These are phyloP conservation scores for Verticillium longisporum DNA, from an alignment of 2,329 filamentous ascomycete species.

Conservation along the genomic window DNA sequence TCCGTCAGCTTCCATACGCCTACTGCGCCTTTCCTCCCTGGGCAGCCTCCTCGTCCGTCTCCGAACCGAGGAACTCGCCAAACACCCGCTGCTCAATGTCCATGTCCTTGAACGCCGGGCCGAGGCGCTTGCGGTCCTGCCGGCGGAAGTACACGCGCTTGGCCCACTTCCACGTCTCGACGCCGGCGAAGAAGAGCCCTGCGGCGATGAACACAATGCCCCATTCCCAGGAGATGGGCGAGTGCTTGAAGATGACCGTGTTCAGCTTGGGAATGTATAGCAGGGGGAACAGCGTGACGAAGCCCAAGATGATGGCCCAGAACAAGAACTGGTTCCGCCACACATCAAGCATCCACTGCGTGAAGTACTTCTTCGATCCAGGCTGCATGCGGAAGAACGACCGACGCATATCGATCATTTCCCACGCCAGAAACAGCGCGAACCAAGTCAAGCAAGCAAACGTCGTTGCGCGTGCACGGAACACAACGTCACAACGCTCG, in stretches of 20 bases:
- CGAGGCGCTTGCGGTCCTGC: slow-evolving; percentile 13
- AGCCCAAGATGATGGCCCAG: slow-evolving; percentile 49
- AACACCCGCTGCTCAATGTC: slow-evolving; percentile 33
- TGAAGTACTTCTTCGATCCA: slow-evolving; percentile 50
- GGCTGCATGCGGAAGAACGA: slow-evolving; percentile 72
- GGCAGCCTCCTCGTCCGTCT: background rate
- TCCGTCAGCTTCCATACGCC: background rate
- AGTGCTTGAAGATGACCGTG: slow-evolving; percentile 52
- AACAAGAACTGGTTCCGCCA: slow-evolving; percentile 70
- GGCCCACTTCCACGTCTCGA: slow-evolving; percentile 51
- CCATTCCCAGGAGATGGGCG: slow-evolving; percentile 58
- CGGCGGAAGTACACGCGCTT: slow-evolving; percentile 39
- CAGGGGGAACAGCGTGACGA: slow-evolving; percentile 40
- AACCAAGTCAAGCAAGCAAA: slow-evolving; percentile 73
- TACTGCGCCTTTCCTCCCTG: background rate
- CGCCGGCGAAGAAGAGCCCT: slow-evolving; percentile 49
- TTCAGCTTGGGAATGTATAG: slow-evolving; percentile 56
- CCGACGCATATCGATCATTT: slow-evolving; percentile 66
- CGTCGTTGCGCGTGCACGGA: slow-evolving; percentile 65
- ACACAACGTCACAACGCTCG: slow-evolving; percentile 53
- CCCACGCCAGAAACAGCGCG: slow-evolving; percentile 71
- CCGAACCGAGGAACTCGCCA: slow-evolving; percentile 24
- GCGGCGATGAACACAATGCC: slow-evolving; percentile 49
- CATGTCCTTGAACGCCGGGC: slow-evolving; percentile 25
- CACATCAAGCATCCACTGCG: slow-evolving; percentile 60